These are phyloP conservation scores for Pleurotus citrinopileatus DNA, from an alignment of 768 basidiomycete species.

Conservation along the genomic window DNA sequence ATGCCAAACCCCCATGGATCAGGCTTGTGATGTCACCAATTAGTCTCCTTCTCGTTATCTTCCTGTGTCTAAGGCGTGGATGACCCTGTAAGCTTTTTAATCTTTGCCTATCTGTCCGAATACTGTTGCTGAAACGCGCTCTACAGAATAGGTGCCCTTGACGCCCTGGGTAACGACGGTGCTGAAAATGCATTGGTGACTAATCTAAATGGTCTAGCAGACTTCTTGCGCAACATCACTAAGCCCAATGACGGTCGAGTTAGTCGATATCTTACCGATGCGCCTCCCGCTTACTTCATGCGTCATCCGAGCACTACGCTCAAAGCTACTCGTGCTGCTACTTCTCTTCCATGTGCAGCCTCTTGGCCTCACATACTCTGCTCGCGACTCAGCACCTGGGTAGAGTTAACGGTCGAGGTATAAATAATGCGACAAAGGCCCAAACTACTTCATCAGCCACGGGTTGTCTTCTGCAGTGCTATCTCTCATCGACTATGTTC, in stretches of 20 bases:
- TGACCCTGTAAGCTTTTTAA: too few species aligned
- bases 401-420: not conserved
- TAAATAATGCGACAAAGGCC: not conserved
- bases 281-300: not conserved
- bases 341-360: not conserved
- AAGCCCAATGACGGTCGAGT: too few species aligned
- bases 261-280: too few species aligned
- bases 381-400: not conserved
- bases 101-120: not conserved
- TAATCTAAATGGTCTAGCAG: too few species aligned
- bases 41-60: not conserved
- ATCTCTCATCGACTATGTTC: slow-evolving; percentile 22
- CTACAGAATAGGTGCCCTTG: too few species aligned
- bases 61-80: too few species aligned
- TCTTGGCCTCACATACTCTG: not conserved
- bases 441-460: not conserved
- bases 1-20: not conserved
- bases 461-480: not conserved
- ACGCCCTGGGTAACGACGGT: too few species aligned
- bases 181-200: too few species aligned
- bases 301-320: not conserved
- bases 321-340: not conserved
- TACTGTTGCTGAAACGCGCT: too few species aligned
- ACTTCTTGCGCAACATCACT: too few species aligned
- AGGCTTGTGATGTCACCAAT: not conserved